These are phyloP conservation scores for Macrotyloma uniflorum DNA, from an alignment of 306 rosid genomes.

Conservation along the genomic window DNA sequence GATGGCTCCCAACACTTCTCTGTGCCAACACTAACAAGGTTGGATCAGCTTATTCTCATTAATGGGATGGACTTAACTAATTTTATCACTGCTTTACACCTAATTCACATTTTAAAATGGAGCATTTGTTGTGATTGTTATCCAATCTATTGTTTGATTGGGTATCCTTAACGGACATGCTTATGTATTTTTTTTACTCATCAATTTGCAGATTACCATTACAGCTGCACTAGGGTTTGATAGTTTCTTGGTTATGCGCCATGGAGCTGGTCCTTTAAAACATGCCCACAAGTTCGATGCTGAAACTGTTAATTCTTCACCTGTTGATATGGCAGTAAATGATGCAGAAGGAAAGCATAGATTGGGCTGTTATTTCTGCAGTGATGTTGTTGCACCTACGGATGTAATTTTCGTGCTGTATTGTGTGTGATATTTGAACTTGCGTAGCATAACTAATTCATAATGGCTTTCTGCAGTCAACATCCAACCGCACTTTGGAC, in stretches of 20 bases:
- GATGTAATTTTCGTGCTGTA: conserved; percentile 63
- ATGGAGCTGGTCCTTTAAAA: conserved; percentile 88
- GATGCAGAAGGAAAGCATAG: conserved; percentile 55
- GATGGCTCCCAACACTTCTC: conserved; percentile 96
- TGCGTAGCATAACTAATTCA: conserved; percentile 24
- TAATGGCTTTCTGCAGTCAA: conserved; percentile 67
- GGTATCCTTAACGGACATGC: conserved; percentile 25
- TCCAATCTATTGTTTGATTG: background rate
- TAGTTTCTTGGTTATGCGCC: conserved; percentile 98
- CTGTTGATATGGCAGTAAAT: conserved; percentile 41
- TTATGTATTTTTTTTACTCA: background rate
- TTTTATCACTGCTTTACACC: conserved; percentile 8
- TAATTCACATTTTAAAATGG: conserved; percentile 34
- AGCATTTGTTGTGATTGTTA: conserved; percentile 10
- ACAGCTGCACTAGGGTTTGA: conserved; percentile 96
- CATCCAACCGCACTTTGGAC: conserved; percentile 92
- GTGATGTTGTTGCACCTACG: conserved; percentile 91
- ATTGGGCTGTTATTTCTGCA: conserved; percentile 98
- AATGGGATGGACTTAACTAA: background rate
- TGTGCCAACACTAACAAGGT: conserved; percentile 95
- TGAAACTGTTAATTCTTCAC: conserved; percentile 50
- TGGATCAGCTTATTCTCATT: conserved; percentile 24
- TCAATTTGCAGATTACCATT: conserved; percentile 70
- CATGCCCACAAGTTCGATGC: conserved; percentile 42
- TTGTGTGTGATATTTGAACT: conserved; percentile 20